Base-by-base conservation (phyloP, 257 asterid species). In the Rubia yunnanensis region DNA sequence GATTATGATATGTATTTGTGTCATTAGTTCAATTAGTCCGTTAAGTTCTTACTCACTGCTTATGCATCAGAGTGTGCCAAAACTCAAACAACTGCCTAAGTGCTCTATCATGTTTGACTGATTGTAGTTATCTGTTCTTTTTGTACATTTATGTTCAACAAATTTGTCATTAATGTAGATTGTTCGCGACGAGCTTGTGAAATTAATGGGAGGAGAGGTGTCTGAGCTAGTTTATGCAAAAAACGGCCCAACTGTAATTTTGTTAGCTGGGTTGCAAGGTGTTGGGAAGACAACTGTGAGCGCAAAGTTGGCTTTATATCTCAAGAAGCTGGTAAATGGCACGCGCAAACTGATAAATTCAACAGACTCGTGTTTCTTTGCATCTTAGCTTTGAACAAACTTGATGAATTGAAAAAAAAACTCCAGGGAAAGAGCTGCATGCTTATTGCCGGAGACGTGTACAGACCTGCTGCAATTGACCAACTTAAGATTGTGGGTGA, bases 241-340 rank as follows among this genome's bases (percentile, higher is more conserved):
- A 69, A 79, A 85, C 61, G 81, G 73, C 41, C 99, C 99, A 23
- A 89, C 96, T 49, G 86, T 89, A 55, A 89, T 92, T 75, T 76
- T 92, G 73, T 82, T 92, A 82, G 99, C 99, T 31, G 97, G 99
- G 66, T 74, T 92, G 76, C 99, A 92, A 86, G 97, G 99, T 79
- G 99, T 92, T 80, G 99, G 99, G 73, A 92, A 92, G 84, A 92
- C 99, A 50, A 89, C 99, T n/a, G 97, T 92, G 76, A 65, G 97
- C 52, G 99, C 97, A 58, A 92, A 92, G 79, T 86, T 92, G 73
- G 96, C 99, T 66, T 81, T 87, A 63, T 92, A 92, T 83, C 96
- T 92, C 60, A 87, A 87, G 75, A 92, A 92, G 68, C 97, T 78
- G 98, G 98, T 91, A 66, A 56, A 30, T 1, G 24, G 39, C 65